A percentile compares a stretch with the other conserved stretches of the same genome.
Evolutionary conservation across 2,329 filamentous ascomycete genomes (phyloP).

Genomic region (Gnomoniopsis smithogilvyi): DNA sequence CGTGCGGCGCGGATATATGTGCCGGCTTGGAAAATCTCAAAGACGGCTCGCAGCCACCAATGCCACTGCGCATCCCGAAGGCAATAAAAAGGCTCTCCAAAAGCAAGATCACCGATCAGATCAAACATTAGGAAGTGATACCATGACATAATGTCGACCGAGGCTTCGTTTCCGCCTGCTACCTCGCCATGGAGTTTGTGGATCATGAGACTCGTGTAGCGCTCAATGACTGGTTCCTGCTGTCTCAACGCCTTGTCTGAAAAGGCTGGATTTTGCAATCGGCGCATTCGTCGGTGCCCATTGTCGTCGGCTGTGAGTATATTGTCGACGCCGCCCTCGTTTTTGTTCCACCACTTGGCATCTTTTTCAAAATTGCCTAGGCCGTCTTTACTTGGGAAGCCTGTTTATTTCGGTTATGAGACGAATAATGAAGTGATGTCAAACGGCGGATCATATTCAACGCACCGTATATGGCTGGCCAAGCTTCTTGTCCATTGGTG

Average conservation of each 20-base stretch:
- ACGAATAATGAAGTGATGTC: background rate
- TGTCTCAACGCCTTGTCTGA: constrained; percentile 25
- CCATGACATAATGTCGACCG: constrained; percentile 25
- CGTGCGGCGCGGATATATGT: constrained; percentile 7
- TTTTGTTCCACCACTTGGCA: constrained; percentile 13
- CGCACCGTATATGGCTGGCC: constrained; percentile 9
- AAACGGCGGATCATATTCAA: background rate
- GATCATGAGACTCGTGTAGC: constrained; percentile 20
- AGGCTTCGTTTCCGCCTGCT: constrained; percentile 17
- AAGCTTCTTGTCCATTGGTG: background rate
- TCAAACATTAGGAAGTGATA: constrained; percentile 30
- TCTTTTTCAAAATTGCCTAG: constrained; percentile 8
- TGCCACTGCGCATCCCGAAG: constrained; percentile 20
- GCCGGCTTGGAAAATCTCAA: constrained; percentile 13
- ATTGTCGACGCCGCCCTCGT: constrained; percentile 8
- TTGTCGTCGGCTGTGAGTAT: constrained; percentile 11
- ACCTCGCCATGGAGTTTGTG: constrained; percentile 7
- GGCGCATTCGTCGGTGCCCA: constrained; percentile 21
- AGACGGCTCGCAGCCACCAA: constrained; percentile 22
- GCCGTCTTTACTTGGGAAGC: constrained; percentile 10
- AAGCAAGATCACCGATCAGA: constrained; percentile 25
- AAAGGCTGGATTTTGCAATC: constrained; percentile 24
- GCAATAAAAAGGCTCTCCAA: constrained; percentile 23
- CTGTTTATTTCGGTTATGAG: background rate
- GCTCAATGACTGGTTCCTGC: constrained; percentile 23